A percentile compares a stretch with the other conserved stretches of the same genome.
Conservation (phyloP, 257 asterid genomes). For the Lycium ferocissimum region DNA sequence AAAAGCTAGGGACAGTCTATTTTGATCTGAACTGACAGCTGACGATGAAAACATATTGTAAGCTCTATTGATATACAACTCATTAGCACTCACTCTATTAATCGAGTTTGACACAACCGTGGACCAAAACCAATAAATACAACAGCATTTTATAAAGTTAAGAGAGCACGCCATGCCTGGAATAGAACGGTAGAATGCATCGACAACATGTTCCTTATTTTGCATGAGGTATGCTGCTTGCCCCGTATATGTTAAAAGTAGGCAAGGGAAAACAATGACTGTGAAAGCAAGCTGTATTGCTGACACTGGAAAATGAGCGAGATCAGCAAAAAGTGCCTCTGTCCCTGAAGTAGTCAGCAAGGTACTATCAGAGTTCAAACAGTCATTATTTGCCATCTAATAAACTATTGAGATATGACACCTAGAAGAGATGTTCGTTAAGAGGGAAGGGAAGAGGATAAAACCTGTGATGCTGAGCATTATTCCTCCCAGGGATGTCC, state of each 20-base stretch:
- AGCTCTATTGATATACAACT: constrained; percentile 19
- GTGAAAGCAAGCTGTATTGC: constrained; percentile 98
- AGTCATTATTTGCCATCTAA: constrained; percentile 11
- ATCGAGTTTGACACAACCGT: neutral
- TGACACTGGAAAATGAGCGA: constrained; percentile 88
- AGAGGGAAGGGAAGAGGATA: constrained; percentile 2
- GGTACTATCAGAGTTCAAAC: constrained; percentile 29
- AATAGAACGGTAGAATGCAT: constrained; percentile 95
- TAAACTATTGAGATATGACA: neutral
- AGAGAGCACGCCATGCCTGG: constrained; percentile 64
- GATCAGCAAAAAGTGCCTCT: constrained; percentile 98
- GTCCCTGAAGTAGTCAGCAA: constrained; percentile 68
- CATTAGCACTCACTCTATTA: neutral
- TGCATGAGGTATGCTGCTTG: constrained; percentile 96
- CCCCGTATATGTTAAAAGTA: constrained; percentile 92
- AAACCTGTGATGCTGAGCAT: constrained; percentile 98
- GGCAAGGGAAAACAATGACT: constrained; percentile 87
- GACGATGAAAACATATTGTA: neutral
- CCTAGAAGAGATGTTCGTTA: neutral
- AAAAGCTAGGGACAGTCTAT: neutral
- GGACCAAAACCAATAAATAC: constrained; percentile 22
- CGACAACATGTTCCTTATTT: constrained; percentile 68
- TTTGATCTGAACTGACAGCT: constrained; percentile 6
- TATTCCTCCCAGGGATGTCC: constrained; percentile 98
- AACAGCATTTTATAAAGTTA: neutral